Evolutionary conservation across 164 flowering plant genomes (phyloP).

Genomic region (Akebia trifoliata): DNA sequence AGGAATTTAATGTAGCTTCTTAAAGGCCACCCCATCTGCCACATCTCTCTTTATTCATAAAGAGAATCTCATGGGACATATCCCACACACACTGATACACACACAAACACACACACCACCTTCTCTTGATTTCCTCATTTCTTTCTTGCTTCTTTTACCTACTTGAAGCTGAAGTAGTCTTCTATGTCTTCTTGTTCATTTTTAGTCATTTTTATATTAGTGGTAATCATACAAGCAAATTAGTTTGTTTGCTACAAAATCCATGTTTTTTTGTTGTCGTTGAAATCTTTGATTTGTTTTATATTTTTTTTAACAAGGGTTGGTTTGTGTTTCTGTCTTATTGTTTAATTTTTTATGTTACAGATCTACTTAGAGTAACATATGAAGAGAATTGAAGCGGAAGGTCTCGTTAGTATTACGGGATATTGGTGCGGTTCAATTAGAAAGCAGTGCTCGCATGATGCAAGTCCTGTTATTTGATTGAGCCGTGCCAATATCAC

Average conservation of each 20-base stretch:
- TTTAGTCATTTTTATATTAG: neutral
- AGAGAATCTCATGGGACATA: neutral
- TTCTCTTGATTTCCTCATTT: neutral
- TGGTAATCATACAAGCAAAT: no score
- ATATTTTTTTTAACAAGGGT: no score
- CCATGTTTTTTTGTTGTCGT: no score
- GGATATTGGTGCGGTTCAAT: conserved; percentile 51
- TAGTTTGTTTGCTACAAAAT: no score
- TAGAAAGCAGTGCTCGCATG: conserved; percentile 23
- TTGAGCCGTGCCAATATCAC: conserved; percentile 84
- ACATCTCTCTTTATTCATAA: conserved; percentile 7
- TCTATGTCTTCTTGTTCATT: neutral
- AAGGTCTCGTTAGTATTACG: conserved; percentile 22
- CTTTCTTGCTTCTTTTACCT: neutral
- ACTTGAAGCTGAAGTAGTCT: neutral
- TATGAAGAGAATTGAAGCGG: no score
- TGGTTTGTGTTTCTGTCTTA: no score
- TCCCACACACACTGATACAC: neutral
- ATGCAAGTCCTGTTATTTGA: conserved; percentile 38
- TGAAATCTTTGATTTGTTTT: no score
- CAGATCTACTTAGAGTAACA: no score
- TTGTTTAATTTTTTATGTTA: no score
- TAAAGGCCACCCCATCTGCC: conserved; percentile 22
- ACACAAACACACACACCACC: neutral
- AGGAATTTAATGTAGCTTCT: conserved; percentile 29